Evolutionary conservation across 2,329 filamentous ascomycete genomes (phyloP).

Genomic region (Chrysosphaeria jannelii): DNA sequence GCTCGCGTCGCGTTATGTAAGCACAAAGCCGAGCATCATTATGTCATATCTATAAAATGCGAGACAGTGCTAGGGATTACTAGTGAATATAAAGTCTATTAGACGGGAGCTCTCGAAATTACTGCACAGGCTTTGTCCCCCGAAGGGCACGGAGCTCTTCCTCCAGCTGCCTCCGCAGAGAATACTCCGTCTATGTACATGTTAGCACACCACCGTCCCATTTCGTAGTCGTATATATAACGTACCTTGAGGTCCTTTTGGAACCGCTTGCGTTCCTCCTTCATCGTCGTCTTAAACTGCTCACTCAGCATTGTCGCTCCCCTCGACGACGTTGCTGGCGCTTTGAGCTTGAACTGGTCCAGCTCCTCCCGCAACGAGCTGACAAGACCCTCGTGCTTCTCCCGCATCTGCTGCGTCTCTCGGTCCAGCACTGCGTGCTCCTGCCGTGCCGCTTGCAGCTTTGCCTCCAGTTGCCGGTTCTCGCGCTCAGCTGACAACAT

Average conservation of each 20-base stretch:
- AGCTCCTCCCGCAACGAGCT: slow-evolving; percentile 18
- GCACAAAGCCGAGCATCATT: no score
- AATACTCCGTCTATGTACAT: slow-evolving; percentile 18
- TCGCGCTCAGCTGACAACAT: slow-evolving; percentile 19
- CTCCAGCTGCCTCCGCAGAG: slow-evolving; percentile 16
- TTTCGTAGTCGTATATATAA: no score
- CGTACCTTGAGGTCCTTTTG: slow-evolving; percentile 21
- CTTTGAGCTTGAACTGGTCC: slow-evolving; percentile 18
- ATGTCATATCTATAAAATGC: no score
- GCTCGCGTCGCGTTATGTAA: no score
- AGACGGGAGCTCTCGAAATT: no score
- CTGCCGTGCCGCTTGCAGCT: slow-evolving; percentile 13
- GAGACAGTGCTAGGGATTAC: no score
- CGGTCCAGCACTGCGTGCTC: slow-evolving; percentile 10
- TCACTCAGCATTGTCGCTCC: slow-evolving; percentile 23
- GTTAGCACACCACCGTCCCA: no score
- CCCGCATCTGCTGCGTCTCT: slow-evolving; percentile 10
- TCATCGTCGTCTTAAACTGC: slow-evolving; percentile 23
- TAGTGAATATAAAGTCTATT: no score
- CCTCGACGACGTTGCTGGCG: slow-evolving; percentile 9
- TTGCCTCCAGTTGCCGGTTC: slow-evolving; percentile 15
- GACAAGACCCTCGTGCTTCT: slow-evolving; percentile 14
- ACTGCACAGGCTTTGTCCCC: no score
- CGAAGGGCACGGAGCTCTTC: slow-evolving; percentile 17
- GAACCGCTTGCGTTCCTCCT: slow-evolving; percentile 24